These are phyloP conservation scores for Tulasnella sp. DNA, from an alignment of 768 basidiomycete species.

Conservation along the genomic window DNA sequence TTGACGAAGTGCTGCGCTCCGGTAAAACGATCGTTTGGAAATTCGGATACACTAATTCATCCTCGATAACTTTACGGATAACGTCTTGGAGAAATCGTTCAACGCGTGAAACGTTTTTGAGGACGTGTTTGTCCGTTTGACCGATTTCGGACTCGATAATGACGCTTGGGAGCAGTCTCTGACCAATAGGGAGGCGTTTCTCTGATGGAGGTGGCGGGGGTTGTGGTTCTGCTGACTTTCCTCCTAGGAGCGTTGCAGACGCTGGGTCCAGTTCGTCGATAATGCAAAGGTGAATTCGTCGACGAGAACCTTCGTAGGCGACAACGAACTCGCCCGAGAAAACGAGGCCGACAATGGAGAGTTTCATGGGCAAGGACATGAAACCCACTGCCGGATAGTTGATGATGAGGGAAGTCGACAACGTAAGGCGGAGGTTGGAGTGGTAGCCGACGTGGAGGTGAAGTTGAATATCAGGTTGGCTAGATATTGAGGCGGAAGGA, in stretches of 20 bases:
- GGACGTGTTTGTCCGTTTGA: constrained; percentile 87
- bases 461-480: constrained; percentile 62
- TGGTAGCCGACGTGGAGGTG: constrained; percentile 81
- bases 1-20: background rate
- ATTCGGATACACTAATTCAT: constrained; percentile 93
- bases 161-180: constrained; percentile 75
- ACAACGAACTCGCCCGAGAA: constrained; percentile 83
- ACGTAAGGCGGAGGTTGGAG: constrained; percentile 78
- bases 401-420: constrained; percentile 88
- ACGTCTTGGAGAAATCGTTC: constrained; percentile 95
- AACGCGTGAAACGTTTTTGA: constrained; percentile 92
- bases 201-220: constrained; percentile 35
- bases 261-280: constrained; percentile 78
- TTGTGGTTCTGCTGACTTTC: constrained; percentile 44
- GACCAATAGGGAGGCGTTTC: constrained; percentile 72
- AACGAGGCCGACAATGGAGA: constrained; percentile 82
- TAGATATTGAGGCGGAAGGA: constrained; percentile 23
- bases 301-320: constrained; percentile 79
- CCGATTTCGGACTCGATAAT: constrained; percentile 96
- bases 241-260: background rate
- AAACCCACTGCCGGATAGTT: constrained; percentile 95
- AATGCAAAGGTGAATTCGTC: constrained; percentile 79
- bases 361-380: constrained; percentile 93
- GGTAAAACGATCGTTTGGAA: constrained; percentile 59
- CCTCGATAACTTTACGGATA: constrained; percentile 88